Base-by-base conservation (phyloP, 768 basidiomycete species). In the Gautieria morchelliformis region DNA sequence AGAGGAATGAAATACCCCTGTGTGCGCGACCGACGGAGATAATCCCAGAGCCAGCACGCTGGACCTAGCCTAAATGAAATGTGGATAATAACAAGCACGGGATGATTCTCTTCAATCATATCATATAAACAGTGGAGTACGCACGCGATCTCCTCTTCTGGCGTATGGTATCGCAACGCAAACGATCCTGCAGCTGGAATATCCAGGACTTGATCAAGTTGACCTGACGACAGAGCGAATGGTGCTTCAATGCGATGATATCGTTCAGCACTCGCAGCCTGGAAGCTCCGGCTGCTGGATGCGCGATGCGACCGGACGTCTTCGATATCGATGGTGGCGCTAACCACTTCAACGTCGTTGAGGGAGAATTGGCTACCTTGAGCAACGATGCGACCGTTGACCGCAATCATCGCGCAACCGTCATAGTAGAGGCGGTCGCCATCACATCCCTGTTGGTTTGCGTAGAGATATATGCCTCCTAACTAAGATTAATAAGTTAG, bases 21-120 rank as follows among this genome's bases (percentile, higher is more conserved):
- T 0, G 87, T 92, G 9, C 90, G 78, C 5, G 95, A 98, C 45
- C 96, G 83, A 39, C 96, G 80, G 32, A 99, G 82, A 66, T 98
- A 99, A 68, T 99, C 96, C 96, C 96, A 99, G n/a, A 99, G 76
- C 96, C 96, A 99, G 67, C 96, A 98, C 15, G 95, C 96, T 7
- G 96, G 96, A 5, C 96, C 96, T 2, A 98, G 74, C 2, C 95
- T 97, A 60, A 27, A 47, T 11, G 5, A 17, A 17, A 44, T 27
- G 24, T 52, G 19, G n/a, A 49, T 39, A 19, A 11, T 59, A 19
- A 63, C 48, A 44, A 41, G 32, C 24, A 30, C 58, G 39, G 44
- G 32, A 45, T 30, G 33, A 42, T 5, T n/a, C 11, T 49, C 48
- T 15, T 53, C 6, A 41, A 27, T 27, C 27, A 55, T 15, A 41